A percentile compares a stretch with the other conserved stretches of the same genome.
Conservation (phyloP, 768 basidiomycete species). For the Russula sp. region DNA sequence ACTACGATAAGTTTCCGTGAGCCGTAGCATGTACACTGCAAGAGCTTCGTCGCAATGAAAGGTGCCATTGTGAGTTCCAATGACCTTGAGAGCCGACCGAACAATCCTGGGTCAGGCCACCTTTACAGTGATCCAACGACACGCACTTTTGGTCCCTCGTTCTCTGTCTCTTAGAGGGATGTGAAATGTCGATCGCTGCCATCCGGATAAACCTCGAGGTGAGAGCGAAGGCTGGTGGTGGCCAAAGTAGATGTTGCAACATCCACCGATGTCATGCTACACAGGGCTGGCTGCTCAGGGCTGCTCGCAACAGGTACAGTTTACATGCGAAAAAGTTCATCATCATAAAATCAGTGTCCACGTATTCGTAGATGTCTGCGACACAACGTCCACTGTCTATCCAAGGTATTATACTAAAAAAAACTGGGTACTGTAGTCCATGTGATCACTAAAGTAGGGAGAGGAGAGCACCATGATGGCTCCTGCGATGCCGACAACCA, state of each 20-base stretch:
- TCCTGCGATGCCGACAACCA: slow-evolving; percentile 46
- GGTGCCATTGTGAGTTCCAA: slow-evolving; percentile 93
- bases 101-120: neutral
- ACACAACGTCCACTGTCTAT: slow-evolving; percentile 19
- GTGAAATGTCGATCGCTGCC: slow-evolving; percentile 34
- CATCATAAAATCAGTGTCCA: slow-evolving; percentile 13
- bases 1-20: slow-evolving; percentile 68
- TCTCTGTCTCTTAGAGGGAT: slow-evolving; percentile 44
- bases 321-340: slow-evolving; percentile 4
- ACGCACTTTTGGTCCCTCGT: slow-evolving; percentile 41
- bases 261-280: neutral
- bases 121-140: neutral
- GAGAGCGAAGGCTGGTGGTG: neutral
- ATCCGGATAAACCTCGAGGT: neutral
- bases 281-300: neutral
- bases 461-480: slow-evolving; percentile 35
- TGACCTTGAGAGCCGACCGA: slow-evolving; percentile 48
- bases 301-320: neutral
- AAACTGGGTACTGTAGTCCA: slow-evolving; percentile 10
- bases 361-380: neutral
- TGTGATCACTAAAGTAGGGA: slow-evolving; percentile 24
- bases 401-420: slow-evolving; percentile 9
- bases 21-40: slow-evolving; percentile 83
- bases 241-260: neutral
- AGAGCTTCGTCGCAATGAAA: slow-evolving; percentile 98